A percentile compares a stretch with the other conserved stretches of the same genome.
phyloP scores from a whole-genome alignment of 2,329 filamentous ascomycete genomes.

The Diaporthe australafricana region DNA sequence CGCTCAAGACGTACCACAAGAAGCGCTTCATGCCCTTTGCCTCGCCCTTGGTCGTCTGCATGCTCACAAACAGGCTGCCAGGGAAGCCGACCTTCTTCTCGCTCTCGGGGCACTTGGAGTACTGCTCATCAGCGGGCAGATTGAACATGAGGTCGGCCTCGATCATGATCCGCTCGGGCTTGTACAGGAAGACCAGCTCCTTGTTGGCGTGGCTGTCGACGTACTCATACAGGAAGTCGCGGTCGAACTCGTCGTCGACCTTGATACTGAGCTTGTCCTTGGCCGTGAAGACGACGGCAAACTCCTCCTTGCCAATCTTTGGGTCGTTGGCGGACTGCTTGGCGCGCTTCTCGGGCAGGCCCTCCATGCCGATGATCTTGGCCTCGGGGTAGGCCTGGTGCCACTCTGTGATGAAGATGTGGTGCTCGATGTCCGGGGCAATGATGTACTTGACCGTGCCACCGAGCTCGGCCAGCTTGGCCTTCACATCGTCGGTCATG shows the following conservation, averaged over 20 bases:
- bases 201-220: slow-evolving; percentile 84
- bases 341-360: slow-evolving; percentile 84
- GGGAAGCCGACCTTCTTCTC: slow-evolving; percentile 53
- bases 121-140: slow-evolving; percentile 88
- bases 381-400: slow-evolving; percentile 81
- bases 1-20: slow-evolving; percentile 78
- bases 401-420: slow-evolving; percentile 93
- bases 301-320: slow-evolving; percentile 66
- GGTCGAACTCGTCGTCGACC: slow-evolving; percentile 83
- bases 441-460: slow-evolving; percentile 85
- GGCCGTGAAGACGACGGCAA: slow-evolving; percentile 75
- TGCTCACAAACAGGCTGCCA: slow-evolving; percentile 57
- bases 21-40: slow-evolving; percentile 84
- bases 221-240: slow-evolving; percentile 88
- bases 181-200: slow-evolving; percentile 89
- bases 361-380: slow-evolving; percentile 84
- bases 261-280: slow-evolving; percentile 61
- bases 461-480: slow-evolving; percentile 72
- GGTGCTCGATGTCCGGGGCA: slow-evolving; percentile 91
- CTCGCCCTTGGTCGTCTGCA: slow-evolving; percentile 73
- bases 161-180: slow-evolving; percentile 82
- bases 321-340: slow-evolving; percentile 65
- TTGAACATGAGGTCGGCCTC: slow-evolving; percentile 95
- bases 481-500: slow-evolving; percentile 79
- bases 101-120: slow-evolving; percentile 67